These are phyloP conservation scores for Syzygium aromaticum DNA, from an alignment of 345 rosid species.

Conservation along the genomic window DNA sequence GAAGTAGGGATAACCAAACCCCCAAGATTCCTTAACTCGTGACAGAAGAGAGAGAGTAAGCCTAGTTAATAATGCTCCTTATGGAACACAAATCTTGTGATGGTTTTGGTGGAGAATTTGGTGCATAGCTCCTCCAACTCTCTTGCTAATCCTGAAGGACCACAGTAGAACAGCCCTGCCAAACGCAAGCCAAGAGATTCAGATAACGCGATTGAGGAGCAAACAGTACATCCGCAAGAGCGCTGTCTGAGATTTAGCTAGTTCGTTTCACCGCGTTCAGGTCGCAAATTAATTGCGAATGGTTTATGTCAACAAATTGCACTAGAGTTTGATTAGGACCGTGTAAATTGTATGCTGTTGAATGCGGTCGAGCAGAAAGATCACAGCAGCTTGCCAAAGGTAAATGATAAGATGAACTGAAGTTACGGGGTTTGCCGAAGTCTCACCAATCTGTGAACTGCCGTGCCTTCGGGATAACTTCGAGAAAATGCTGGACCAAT, in stretches of 20 bases:
- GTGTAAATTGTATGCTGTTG: accelerated
- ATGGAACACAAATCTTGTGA: slow-evolving; percentile 47
- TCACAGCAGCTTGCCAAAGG: neutral
- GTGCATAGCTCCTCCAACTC: slow-evolving; percentile 41
- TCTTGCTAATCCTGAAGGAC: slow-evolving; percentile 30
- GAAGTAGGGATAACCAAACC: neutral
- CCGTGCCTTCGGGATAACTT: slow-evolving; percentile 31
- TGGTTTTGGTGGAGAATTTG: slow-evolving; percentile 38
- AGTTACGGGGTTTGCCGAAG: neutral
- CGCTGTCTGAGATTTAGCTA: neutral
- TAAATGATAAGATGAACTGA: neutral
- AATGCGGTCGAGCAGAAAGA: neutral
- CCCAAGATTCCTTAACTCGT: neutral
- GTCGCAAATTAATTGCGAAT: neutral
- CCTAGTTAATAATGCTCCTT: slow-evolving; percentile 38
- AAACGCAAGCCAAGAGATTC: neutral
- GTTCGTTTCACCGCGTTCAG: neutral
- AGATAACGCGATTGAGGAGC: neutral
- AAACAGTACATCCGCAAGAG: neutral
- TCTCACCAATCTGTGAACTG: slow-evolving; percentile 39
- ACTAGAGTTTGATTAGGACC: neutral
- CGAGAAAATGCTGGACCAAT: slow-evolving; percentile 43
- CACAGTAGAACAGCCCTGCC: slow-evolving; percentile 52
- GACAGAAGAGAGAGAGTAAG: neutral
- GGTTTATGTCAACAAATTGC: neutral